Base-by-base conservation (phyloP, 2,329 filamentous ascomycete species). In the Calonectria pseudoreteaudii region DNA sequence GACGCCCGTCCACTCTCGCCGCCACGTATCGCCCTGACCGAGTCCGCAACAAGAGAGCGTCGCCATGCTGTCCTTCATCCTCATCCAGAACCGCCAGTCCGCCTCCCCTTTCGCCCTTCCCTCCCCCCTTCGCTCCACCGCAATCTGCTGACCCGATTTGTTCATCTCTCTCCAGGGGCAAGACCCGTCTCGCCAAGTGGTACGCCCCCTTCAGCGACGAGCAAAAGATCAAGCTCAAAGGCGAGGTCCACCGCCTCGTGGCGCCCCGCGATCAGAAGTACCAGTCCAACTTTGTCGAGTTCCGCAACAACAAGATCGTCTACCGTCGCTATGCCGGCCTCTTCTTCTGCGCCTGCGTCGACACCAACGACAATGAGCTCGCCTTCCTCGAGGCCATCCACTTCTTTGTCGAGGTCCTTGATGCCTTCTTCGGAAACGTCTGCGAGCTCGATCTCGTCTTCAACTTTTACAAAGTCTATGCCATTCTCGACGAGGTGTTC, bases 251-350 rank as follows among this genome's bases (percentile, higher is more conserved):
- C 90, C 96, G 97, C 76, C 95, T 99, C 79, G 96, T 99, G 75
- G 97, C 97, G 0, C 97, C 97, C 9, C 94, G 97, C 83, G 97
- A 99, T 86, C 97, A 99, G 84, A 99, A 99, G 85, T 98, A 99
- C 89, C 97, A 99, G 85, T 98, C 95, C 87, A 99, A 99, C 88
- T 99, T 99, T 83, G 97, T 99, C 90, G 97, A 99, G 87, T 93
- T 94, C 88, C 94, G 95, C 78, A 94, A 95, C 86, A 95, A 96
- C 84, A 98, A 98, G 88, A 94, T 99, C 81, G 95, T 99, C 68
- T 99, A 99, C 88, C 94, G 97, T 56, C 94, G 97, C 76, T 99
- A 99, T 86, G 97, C 97, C 0, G 97, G 97, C 0, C 92, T 99
- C 73, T 99, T 99, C 91, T 99, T 99, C 89, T 99, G 97, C 89